Evolutionary conservation across 225 moss, liverwort and hornwort species (phyloP).

Genomic region (Sphagnum contortum): DNA sequence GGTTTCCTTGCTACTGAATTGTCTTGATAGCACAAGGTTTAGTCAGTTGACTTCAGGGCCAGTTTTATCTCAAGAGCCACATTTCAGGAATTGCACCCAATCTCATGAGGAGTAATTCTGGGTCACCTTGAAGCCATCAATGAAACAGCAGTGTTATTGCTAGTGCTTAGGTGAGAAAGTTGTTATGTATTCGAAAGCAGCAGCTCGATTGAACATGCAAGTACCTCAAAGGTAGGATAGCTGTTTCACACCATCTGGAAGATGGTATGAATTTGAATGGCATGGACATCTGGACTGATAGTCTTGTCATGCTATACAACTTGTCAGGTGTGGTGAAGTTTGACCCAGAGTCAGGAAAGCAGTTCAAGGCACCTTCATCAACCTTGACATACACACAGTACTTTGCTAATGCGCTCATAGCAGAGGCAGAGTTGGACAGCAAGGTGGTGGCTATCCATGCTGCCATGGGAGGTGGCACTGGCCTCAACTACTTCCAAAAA

Average conservation of each 20-base stretch:
- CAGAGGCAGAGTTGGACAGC: constrained; percentile 8
- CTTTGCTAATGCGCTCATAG: constrained; percentile 8
- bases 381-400: constrained; percentile 6
- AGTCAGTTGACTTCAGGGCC: no score
- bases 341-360: constrained; percentile 12
- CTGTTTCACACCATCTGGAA: background rate
- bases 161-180: background rate
- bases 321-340: constrained; percentile 13
- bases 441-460: constrained; percentile 13
- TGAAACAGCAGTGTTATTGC: no score
- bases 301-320: no score
- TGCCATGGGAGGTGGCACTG: constrained; percentile 15
- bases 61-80: no score
- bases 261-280: no score
- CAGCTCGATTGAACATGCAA: background rate
- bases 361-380: background rate
- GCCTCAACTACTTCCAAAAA: constrained; percentile 12
- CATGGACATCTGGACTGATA: no score
- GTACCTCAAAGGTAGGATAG: background rate
- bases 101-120: no score
- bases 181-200: background rate
- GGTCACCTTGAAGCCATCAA: no score
- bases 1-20: no score
- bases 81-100: no score
- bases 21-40: no score